Conservation (phyloP, 2,329 filamentous ascomycete genomes). For the Aspergillus novoparasiticus region DNA sequence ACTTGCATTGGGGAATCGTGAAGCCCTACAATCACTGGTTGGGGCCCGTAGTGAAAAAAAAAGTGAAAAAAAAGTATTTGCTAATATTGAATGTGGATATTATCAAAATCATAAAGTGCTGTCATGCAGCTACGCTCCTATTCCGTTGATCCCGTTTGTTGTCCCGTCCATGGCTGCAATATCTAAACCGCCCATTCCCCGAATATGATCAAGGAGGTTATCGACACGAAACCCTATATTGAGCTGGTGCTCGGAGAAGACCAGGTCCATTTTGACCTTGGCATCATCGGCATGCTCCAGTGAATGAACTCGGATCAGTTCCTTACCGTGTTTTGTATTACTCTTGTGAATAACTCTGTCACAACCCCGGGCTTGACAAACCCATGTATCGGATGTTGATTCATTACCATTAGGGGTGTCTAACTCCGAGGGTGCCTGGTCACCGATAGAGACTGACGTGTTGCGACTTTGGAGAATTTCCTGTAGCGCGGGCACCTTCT, state of each 20-base stretch:
- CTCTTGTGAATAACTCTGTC: slow-evolving; percentile 36
- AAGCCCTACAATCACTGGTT: not conserved
- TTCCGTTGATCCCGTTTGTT: slow-evolving; percentile 10
- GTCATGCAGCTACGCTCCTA: not conserved
- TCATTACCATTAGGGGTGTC: slow-evolving; percentile 16
- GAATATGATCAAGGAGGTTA: slow-evolving; percentile 37
- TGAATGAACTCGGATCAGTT: slow-evolving; percentile 36
- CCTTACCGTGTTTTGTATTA: slow-evolving; percentile 34
- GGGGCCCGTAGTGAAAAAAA: not conserved
- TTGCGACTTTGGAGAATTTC: slow-evolving; percentile 29
- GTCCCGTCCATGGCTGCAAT: slow-evolving; percentile 17
- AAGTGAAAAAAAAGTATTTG: not conserved
- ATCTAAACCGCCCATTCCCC: slow-evolving; percentile 29
- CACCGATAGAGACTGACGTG: slow-evolving; percentile 20
- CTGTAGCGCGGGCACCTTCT: slow-evolving; percentile 31
- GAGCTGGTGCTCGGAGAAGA: slow-evolving; percentile 38
- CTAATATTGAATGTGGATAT: slow-evolving; percentile 2
- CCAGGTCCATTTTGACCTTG: slow-evolving; percentile 38
- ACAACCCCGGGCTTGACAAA: slow-evolving; percentile 36
- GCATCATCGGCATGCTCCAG: slow-evolving; percentile 39
- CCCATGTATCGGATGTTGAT: slow-evolving; percentile 35
- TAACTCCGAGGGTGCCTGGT: slow-evolving; percentile 14
- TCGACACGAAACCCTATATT: slow-evolving; percentile 37
- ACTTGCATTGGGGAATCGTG: not conserved
- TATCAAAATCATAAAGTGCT: slow-evolving; percentile 3